Percentiles rank a stretch among this genome's conserved stretches.
phyloP scores from a whole-genome alignment of 164 flowering plant genomes.

The Nymphaea thermarum region DNA sequence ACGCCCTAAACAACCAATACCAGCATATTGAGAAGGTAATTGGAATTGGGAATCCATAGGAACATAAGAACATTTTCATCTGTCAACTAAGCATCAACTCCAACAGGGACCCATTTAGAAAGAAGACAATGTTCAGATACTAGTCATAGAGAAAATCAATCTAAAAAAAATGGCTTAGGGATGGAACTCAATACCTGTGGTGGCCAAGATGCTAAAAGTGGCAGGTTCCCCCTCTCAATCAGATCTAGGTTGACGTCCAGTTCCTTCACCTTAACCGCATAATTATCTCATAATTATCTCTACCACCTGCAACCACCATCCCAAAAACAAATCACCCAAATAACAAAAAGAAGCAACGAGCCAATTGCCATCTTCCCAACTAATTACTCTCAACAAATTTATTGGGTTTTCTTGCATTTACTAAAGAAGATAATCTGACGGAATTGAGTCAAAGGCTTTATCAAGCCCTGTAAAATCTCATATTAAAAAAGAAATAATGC shows the following conservation, averaged over 20 bases:
- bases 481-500: neutral
- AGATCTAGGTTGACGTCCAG: slow-evolving; percentile 63
- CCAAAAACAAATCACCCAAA: neutral
- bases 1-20: too few species aligned
- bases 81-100: too few species aligned
- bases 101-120: too few species aligned
- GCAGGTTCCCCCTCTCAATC: slow-evolving; percentile 47
- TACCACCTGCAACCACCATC: slow-evolving; percentile 22
- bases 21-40: too few species aligned
- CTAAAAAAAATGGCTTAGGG: too few species aligned
- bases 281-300: slow-evolving; percentile 34
- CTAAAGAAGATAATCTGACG: too few species aligned
- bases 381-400: neutral
- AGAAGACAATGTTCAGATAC: too few species aligned
- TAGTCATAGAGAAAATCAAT: too few species aligned
- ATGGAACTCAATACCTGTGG: slow-evolving; percentile 24
- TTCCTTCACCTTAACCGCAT: slow-evolving; percentile 43
- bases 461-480: neutral
- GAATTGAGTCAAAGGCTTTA: neutral
- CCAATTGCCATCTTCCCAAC: too few species aligned
- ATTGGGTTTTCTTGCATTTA: too few species aligned
- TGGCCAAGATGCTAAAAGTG: slow-evolving; percentile 49
- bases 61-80: too few species aligned
- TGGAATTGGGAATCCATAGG: too few species aligned
- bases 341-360: slow-evolving; percentile 6